phyloP scores from a whole-genome alignment of 345 rosid genomes.

The Arabis hirsuta region DNA sequence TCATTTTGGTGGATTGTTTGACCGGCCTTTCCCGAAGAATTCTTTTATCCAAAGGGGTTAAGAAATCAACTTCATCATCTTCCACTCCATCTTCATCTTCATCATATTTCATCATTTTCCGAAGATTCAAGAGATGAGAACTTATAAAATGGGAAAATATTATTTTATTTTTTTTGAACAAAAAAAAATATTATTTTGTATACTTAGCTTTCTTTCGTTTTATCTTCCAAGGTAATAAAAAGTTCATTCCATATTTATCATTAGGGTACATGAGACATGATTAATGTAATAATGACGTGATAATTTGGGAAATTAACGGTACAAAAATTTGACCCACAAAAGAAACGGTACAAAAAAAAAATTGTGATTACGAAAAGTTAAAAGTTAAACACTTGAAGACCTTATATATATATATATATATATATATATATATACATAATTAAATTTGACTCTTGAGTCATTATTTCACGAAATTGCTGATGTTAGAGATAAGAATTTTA shows the following conservation, averaged over 20 bases:
- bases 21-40: no score
- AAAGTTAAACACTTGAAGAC: background rate
- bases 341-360: background rate
- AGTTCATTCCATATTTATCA: background rate
- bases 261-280: background rate
- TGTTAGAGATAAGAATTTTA: background rate
- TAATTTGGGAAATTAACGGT: background rate
- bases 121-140: no score
- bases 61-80: no score
- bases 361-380: background rate
- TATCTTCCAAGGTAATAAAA: background rate
- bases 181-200: background rate
- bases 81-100: no score
- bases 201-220: background rate
- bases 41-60: no score
- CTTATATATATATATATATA: no score
- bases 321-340: background rate
- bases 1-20: no score
- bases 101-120: no score
- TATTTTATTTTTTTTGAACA: no score
- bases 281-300: constrained; percentile 1
- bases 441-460: background rate
- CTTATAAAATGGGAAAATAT: no score
- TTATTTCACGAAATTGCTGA: background rate
- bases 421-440: background rate